Percentiles rank a stretch among this genome's conserved stretches.
Conservation (phyloP, 1,284 basidiomycete species). For the Naganishia sp. region DNA sequence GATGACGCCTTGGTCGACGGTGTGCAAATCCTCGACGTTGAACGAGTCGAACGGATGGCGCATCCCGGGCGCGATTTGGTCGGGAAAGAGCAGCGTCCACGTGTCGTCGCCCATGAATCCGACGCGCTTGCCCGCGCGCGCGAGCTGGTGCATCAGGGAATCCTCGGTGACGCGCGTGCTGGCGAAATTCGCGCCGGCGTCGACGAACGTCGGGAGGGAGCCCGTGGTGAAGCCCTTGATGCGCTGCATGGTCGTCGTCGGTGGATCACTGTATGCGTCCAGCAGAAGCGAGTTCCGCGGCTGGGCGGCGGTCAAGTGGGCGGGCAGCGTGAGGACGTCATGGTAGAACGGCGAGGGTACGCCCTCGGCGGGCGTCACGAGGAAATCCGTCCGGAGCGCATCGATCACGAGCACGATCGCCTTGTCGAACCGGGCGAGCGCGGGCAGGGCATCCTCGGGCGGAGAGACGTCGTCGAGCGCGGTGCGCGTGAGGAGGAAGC, state of each 20-base stretch:
- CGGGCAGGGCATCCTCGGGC: slow-evolving; percentile 49
- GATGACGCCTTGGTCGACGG: slow-evolving; percentile 89
- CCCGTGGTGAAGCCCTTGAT: slow-evolving; percentile 96
- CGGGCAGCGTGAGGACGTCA: slow-evolving; percentile 76
- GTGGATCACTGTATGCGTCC: slow-evolving; percentile 88
- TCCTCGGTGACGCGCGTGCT: slow-evolving; percentile 84
- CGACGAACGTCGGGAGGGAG: slow-evolving; percentile 92
- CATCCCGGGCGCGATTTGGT: slow-evolving; percentile 69
- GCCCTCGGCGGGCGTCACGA: slow-evolving; percentile 57
- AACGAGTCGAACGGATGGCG: slow-evolving; percentile 90
- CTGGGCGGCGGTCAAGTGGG: slow-evolving; percentile 63
- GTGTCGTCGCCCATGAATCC: slow-evolving; percentile 95
- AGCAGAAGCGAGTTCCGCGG: slow-evolving; percentile 80
- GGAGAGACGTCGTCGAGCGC: slow-evolving; percentile 64
- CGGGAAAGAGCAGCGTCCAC: slow-evolving; percentile 87
- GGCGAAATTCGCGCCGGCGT: slow-evolving; percentile 88
- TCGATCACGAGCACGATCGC: slow-evolving; percentile 88
- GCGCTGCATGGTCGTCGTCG: slow-evolving; percentile 91
- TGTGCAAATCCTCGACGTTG: slow-evolving; percentile 97
- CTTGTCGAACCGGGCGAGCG: slow-evolving; percentile 70
- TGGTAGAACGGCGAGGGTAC: slow-evolving; percentile 63
- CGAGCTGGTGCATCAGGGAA: slow-evolving; percentile 65
- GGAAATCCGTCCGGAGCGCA: slow-evolving; percentile 90
- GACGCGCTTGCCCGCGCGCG: slow-evolving; percentile 52
- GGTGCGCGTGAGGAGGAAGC: slow-evolving; percentile 81